Base-by-base conservation (phyloP, 139 green algal genomes). In the Eudorina sp. region DNA sequence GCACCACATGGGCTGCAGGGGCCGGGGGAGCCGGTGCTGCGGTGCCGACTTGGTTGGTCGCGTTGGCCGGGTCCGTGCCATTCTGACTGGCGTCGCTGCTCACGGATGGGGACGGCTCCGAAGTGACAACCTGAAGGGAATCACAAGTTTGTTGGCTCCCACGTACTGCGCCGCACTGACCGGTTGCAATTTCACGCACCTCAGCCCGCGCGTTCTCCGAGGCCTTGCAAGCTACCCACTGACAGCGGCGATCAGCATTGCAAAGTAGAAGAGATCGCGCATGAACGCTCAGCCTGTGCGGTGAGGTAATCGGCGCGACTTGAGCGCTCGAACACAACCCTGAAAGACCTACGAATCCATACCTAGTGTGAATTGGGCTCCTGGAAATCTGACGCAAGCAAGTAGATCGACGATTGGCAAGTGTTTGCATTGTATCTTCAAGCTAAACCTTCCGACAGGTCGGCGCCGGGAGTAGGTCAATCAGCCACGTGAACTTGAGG, bases 151-250 rank as follows among this genome's bases (percentile, higher is more conserved):
- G 31, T 29, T 75, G 34, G 3, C 46, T 19, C 66, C 36, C 36
- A 25, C 25, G 25, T 7, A 46, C 51, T 58, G 51, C 51, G 38
- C 14, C 34, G 36, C 66, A 3, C 8, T 34, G 29, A 36, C 19
- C 53, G 77, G 36, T 36, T 11, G 77, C 51, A 9, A 38, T 43
- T n/a, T n/a, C 4, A 31, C 75, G 5, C 23, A 84, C 77, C 77
- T 84, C 77, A 38, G 36, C 53, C 8, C 76, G 76, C 51, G 76
- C 4, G 53, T 62, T 62, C 53, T 84, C 77, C 36, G 77, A 18
- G 9, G 53, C 21, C 27, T 84, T 53, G 77, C 77, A 72, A 45
- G 38, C 36, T 11, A 72, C 53, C n/a, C 53, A 36, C 34, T 23
- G 77, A 25, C 53, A 43, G 36, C 34, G 25, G 4, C 34, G 16